Evolutionary conservation across 306 rosid species (phyloP), one percentile per base, ranked within the genome.

Genomic region (Astragalus glycyphyllos): DNA sequence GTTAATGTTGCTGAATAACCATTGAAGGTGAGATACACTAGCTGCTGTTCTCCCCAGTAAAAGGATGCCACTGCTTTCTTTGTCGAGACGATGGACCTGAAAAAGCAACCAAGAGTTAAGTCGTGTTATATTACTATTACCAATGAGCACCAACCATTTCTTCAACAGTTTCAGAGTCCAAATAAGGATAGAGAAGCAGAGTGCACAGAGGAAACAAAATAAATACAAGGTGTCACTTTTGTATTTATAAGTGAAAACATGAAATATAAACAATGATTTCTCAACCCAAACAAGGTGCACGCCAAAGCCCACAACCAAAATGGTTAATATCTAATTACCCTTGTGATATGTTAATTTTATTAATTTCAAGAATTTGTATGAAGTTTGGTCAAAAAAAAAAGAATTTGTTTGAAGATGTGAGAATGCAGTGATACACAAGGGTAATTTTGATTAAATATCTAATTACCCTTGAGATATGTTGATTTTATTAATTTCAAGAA

Each of bases 51-150:
- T 87, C 49, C 98, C 98, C 78, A 94, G 65, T 76, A 90, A 51
- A 73, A 83, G 76, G 51, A 90, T 79, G 82, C 98, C 95, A 46
- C 98, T 94, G 83, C 81, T 90, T 81, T 94, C 98, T 74, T 85
- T 82, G 78, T 94, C 97, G 65, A 94, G 96, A 66, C 97, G 97
- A 77, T 94, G 97, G 74, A 94, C 95, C 98, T 94, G 57, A 67
- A 20, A 74, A 68, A 72, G 23, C 48, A 44, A 63, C n/a, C 16
- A 40, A 47, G 6, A 26, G 14, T 54, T 6, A 13, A 46, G 31
- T 40, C 38, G 26, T 56, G n/a, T 26, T 15, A 17, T 58, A 56
- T 11, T n/a, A n/a, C n/a, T n/a, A n/a, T n/a, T 41, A 47, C 59
- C 62, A 38, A 59, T 66, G 48, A 29, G 62, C 42, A 40, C 40